phyloP scores from a whole-genome alignment of 768 basidiomycete genomes.

The Mrakia gelida region DNA sequence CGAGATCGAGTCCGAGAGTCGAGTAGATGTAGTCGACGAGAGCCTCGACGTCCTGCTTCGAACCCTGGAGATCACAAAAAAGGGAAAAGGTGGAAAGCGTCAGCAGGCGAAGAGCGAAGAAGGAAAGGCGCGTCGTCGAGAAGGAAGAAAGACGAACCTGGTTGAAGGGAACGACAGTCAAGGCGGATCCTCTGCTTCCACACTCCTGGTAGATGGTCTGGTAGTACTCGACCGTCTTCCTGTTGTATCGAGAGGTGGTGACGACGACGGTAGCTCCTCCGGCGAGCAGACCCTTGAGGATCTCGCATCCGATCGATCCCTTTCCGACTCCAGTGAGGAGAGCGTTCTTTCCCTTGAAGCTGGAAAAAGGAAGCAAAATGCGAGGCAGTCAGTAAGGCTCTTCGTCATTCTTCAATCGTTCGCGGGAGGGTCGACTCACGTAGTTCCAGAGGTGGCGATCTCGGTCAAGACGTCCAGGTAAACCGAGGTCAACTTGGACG shows the following conservation, averaged over 20 bases:
- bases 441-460: constrained; percentile 96
- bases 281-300: constrained; percentile 91
- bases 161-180: constrained; percentile 98
- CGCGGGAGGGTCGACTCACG: constrained; percentile 40
- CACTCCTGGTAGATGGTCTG: constrained; percentile 94
- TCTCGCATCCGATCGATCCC: constrained; percentile 95
- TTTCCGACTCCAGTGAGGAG: constrained; percentile 96
- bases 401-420: background rate
- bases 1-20: constrained; percentile 89
- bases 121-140: background rate
- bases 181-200: constrained; percentile 90
- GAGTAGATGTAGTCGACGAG: constrained; percentile 97
- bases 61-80: constrained; percentile 51
- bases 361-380: background rate
- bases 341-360: constrained; percentile 97
- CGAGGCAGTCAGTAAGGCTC: background rate
- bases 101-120: background rate
- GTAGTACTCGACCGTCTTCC: constrained; percentile 89
- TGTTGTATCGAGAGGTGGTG: constrained; percentile 95
- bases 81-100: background rate
- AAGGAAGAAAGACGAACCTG: constrained; percentile 49
- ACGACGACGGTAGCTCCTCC: constrained; percentile 95
- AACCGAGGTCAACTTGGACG: constrained; percentile 79
- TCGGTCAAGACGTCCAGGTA: constrained; percentile 97
- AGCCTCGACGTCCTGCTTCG: constrained; percentile 96